A percentile compares a stretch with the other conserved stretches of the same genome.
phyloP scores from a whole-genome alignment of 768 basidiomycete species.

The Lyophyllum semitale region DNA sequence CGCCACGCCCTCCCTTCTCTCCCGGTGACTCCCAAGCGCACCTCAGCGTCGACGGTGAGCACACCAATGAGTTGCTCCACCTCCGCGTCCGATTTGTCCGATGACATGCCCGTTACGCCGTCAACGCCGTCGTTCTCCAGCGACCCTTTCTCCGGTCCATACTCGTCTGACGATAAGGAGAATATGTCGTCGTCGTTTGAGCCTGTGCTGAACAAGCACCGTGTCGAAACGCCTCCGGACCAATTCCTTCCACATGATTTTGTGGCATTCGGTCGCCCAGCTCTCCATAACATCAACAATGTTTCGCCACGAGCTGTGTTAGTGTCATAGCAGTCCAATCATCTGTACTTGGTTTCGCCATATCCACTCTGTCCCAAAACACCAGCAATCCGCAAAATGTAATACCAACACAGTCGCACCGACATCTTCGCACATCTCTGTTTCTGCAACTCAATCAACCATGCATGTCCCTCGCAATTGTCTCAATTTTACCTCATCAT shows the following conservation, averaged over 20 bases:
- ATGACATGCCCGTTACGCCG: slow-evolving; percentile 84
- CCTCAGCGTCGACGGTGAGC: slow-evolving; percentile 55
- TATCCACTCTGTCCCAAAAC: slow-evolving; percentile 50
- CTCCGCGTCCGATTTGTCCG: slow-evolving; percentile 72
- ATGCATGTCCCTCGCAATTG: slow-evolving; percentile 72
- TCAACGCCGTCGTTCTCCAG: slow-evolving; percentile 70
- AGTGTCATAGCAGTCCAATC: slow-evolving; percentile 53
- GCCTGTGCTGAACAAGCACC: slow-evolving; percentile 71
- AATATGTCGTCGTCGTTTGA: slow-evolving; percentile 73
- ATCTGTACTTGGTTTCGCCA: slow-evolving; percentile 38
- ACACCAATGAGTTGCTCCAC: slow-evolving; percentile 80
- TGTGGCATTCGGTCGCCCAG: slow-evolving; percentile 75
- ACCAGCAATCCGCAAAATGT: slow-evolving; percentile 73
- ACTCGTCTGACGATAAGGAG: slow-evolving; percentile 78
- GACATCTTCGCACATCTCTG: slow-evolving; percentile 61
- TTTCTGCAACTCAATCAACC: slow-evolving; percentile 67
- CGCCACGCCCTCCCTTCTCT: slow-evolving; percentile 48
- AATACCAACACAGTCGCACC: slow-evolving; percentile 71
- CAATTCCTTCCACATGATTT: slow-evolving; percentile 83
- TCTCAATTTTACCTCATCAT: slow-evolving; percentile 41
- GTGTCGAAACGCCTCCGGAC: slow-evolving; percentile 67
- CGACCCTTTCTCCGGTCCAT: slow-evolving; percentile 50
- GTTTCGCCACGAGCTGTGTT: slow-evolving; percentile 60
- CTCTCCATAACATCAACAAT: slow-evolving; percentile 77
- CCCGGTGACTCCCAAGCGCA: slow-evolving; percentile 69